phyloP scores from a whole-genome alignment of 768 basidiomycete species.

The Bullera alba region DNA sequence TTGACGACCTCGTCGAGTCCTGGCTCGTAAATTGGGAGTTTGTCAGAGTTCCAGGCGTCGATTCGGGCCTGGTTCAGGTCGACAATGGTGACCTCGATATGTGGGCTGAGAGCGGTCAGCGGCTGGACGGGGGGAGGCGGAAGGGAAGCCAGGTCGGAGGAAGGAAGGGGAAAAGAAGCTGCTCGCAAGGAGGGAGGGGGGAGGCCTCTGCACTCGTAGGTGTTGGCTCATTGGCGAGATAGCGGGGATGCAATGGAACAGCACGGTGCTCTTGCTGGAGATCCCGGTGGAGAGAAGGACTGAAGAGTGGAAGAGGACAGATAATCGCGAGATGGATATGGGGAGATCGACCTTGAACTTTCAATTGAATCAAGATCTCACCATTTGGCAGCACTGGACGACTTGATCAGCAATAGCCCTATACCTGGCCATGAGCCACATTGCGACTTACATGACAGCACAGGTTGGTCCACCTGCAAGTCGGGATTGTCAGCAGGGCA shows the following conservation, averaged over 20 bases:
- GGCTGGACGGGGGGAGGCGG: neutral
- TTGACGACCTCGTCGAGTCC: slow-evolving; percentile 88
- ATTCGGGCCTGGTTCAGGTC: slow-evolving; percentile 91
- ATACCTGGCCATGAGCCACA: neutral
- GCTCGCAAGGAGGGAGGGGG: neutral
- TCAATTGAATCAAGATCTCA: slow-evolving; percentile 10
- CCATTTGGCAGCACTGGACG: slow-evolving; percentile 64
- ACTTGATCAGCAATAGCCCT: neutral
- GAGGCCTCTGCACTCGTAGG: neutral
- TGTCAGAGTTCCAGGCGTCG: slow-evolving; percentile 85
- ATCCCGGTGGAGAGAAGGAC: neutral
- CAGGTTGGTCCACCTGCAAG: slow-evolving; percentile 81
- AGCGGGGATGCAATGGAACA: neutral
- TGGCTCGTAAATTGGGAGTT: slow-evolving; percentile 96
- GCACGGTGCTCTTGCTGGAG: neutral
- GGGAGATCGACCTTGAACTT: neutral
- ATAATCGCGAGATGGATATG: neutral
- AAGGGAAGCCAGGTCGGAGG: neutral
- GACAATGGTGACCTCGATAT: slow-evolving; percentile 92
- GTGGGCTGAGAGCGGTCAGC: slow-evolving; percentile 50
- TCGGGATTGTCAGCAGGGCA: slow-evolving; percentile 4
- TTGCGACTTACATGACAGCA: slow-evolving; percentile 60
- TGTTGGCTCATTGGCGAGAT: too few relatives aligned
- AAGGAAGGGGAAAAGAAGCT: neutral
- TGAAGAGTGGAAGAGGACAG: neutral